A percentile compares a stretch with the other conserved stretches of the same genome.
Conservation (phyloP, 768 basidiomycete species). For the Termitomyces sp. region DNA sequence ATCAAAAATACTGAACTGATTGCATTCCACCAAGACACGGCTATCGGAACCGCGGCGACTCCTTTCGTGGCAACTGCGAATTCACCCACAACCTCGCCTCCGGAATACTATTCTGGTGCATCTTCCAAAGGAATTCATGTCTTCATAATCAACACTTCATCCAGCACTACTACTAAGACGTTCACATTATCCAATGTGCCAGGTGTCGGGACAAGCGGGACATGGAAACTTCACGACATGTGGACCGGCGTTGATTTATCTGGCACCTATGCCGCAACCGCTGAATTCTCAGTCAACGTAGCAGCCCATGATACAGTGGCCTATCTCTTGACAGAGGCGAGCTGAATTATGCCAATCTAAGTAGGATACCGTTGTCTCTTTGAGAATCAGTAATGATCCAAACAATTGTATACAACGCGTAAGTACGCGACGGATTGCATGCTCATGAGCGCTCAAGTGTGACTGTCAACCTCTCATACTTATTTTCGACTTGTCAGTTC, state of each 20-base stretch:
- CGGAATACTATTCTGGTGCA: slow-evolving; percentile 48
- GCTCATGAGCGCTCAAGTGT: too few species aligned
- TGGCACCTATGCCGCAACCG: slow-evolving; percentile 31
- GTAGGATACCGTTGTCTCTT: too few species aligned
- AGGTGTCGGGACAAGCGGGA: slow-evolving; percentile 33
- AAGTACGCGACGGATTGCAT: too few species aligned
- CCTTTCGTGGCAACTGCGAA: slow-evolving; percentile 41
- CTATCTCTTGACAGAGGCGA: slow-evolving; percentile 32
- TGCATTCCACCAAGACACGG: slow-evolving; percentile 50
- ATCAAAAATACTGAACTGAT: slow-evolving; percentile 49
- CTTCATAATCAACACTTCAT: slow-evolving; percentile 49
- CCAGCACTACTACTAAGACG: slow-evolving; percentile 35
- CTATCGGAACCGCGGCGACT: slow-evolving; percentile 39
- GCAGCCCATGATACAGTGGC: slow-evolving; percentile 52
- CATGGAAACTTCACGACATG: slow-evolving; percentile 49
- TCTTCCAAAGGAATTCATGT: slow-evolving; percentile 50
- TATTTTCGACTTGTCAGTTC: background rate
- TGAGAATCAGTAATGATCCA: too few species aligned
- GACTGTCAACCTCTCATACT: too few species aligned
- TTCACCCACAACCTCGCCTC: slow-evolving; percentile 39
- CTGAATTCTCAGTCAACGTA: slow-evolving; percentile 36
- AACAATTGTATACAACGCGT: too few species aligned
- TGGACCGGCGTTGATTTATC: slow-evolving; percentile 42
- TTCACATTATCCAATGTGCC: slow-evolving; percentile 45
- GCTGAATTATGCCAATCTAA: background rate